Base-by-base conservation (phyloP, 495 filamentous ascomycete species). In the Hypomontagnella submonticulosa region DNA sequence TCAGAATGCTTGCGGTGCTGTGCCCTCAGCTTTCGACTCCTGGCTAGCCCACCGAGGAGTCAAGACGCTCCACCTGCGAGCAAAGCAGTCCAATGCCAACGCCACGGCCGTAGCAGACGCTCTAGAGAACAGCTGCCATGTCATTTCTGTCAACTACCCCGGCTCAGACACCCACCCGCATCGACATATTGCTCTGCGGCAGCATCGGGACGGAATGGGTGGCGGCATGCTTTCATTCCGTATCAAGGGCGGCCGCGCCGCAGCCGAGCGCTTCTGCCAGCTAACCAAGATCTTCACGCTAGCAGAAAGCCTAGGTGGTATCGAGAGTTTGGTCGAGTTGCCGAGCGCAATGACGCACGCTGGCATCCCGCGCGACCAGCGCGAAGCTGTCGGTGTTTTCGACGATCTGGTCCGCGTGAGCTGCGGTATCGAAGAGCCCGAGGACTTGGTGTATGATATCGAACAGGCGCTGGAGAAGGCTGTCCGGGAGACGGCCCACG, bases 31-130 rank as follows among this genome's bases (percentile, higher is more conserved):
- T 15, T 99, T 99, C 72, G 95, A 99, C 82, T 93, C 88, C 80
- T 99, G 94, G 94, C 91, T 99, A 57, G 96, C 95, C n/a, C 96
- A 99, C 79, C 89, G 95, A 66, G 95, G 95, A 61, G 84, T 97
- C 55, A 99, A 99, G 83, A 99, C 95, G 4, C 86, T 99, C 30
- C 95, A 99, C 79, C 83, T 99, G 32, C 91, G 95, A 52, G 95
- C 91, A 3, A 85, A 88, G 44, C 91, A 96, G 74, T 91, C 96
- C 3, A 89, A 85, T 55, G 82, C 79, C 58, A 98, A 98, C 77
- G 95, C 93, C 18, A 87, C 85, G 2, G 81, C 86, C 23, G 85
- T 99, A 41, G 93, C 96, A 7, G 66, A 80, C 19, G 87, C 90
- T 11, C 87, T 99, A 13, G 89, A 92, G 68, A 77, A 84, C 11